phyloP scores from a whole-genome alignment of 352 stramenopile species.

The Globisporangium splendens region DNA sequence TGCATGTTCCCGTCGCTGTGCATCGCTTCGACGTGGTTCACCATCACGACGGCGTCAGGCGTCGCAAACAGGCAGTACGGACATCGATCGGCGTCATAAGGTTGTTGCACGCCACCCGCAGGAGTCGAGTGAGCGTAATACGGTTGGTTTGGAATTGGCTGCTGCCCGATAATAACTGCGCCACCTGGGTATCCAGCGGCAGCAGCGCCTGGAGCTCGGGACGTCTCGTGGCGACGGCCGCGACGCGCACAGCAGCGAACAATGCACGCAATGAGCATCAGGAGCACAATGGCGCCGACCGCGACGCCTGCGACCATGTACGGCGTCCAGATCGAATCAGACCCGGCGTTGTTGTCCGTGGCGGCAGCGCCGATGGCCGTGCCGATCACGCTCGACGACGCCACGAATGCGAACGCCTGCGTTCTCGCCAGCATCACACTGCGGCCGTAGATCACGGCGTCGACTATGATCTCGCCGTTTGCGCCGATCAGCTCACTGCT shows the following conservation, averaged over 20 bases:
- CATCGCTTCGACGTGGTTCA: conserved; percentile 61
- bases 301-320: conserved; percentile 52
- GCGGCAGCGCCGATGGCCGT: conserved; percentile 28
- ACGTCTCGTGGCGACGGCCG: conserved; percentile 11
- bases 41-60: conserved; percentile 49
- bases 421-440: conserved; percentile 53
- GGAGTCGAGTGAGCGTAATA: conserved; percentile 20
- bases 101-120: conserved; percentile 10
- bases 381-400: conserved; percentile 72
- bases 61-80: conserved; percentile 60
- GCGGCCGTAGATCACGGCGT: conserved; percentile 63
- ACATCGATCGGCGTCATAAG: conserved; percentile 23
- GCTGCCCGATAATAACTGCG: background rate
- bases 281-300: conserved; percentile 40
- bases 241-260: conserved; percentile 31
- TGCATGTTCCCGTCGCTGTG: conserved; percentile 19
- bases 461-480: conserved; percentile 65
- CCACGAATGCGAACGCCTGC: conserved; percentile 76
- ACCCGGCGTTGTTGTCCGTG: background rate
- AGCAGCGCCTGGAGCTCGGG: background rate
- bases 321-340: conserved; percentile 44
- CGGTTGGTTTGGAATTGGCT: background rate
- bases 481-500: conserved; percentile 22
- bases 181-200: conserved; percentile 6
- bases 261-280: conserved; percentile 36